Conservation (phyloP, 306 rosid genomes). For the Castanopsis chinensis region DNA sequence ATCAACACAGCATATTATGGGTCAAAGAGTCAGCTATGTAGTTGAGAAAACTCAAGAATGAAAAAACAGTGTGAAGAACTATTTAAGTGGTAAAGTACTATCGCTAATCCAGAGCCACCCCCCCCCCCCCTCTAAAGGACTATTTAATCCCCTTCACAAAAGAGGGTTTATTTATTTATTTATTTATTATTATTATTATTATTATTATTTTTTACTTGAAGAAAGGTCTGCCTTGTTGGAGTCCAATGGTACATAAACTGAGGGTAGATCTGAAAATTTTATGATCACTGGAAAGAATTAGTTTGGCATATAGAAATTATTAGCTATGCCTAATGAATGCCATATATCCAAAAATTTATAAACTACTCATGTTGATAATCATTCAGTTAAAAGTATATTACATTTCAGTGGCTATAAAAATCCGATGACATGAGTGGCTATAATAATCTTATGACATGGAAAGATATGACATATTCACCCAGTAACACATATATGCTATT, state of each 20-base stretch:
- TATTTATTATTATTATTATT: too few species aligned
- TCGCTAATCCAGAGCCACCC: not conserved
- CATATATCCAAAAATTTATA: not conserved
- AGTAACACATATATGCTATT: not conserved
- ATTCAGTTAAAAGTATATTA: not conserved
- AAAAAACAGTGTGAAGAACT: not conserved
- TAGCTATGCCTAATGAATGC: not conserved
- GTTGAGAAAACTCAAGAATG: not conserved
- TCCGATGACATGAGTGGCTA: not conserved
- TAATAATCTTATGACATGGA: not conserved
- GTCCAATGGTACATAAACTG: not conserved
- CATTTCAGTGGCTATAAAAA: not conserved
- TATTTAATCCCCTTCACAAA: not conserved
- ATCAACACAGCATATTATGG: too few species aligned
- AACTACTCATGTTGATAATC: not conserved
- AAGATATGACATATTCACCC: not conserved
- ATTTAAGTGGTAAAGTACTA: constrained; percentile 15
- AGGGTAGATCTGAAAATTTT: not conserved
- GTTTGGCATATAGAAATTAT: not conserved
- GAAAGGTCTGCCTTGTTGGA: not conserved
- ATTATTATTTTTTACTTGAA: not conserved
- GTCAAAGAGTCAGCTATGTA: not conserved
- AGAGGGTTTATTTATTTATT: too few species aligned
- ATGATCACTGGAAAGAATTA: not conserved
- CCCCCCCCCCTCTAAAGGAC: not conserved